These are phyloP conservation scores for Globisporangium acanthophoron DNA, from an alignment of 352 stramenopile genomes.

Conservation along the genomic window DNA sequence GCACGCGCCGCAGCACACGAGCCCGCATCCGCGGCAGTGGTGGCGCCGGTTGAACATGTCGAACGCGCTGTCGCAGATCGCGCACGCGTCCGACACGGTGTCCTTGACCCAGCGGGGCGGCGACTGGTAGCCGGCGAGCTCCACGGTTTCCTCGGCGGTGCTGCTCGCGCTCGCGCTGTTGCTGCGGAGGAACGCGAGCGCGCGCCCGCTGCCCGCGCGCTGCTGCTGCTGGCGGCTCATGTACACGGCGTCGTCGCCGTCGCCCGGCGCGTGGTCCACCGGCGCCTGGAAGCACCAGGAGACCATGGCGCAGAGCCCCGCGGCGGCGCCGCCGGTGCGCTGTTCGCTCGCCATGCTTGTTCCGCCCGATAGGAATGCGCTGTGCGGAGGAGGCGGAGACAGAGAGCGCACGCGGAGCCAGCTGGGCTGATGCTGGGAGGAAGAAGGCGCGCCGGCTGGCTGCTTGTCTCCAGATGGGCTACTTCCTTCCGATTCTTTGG, in stretches of 20 bases:
- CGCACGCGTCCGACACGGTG: constrained; percentile 41
- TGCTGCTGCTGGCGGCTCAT: constrained; percentile 25
- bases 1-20: constrained; percentile 55
- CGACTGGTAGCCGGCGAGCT: constrained; percentile 35
- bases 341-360: not conserved
- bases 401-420: not conserved
- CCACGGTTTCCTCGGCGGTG: constrained; percentile 6
- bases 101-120: constrained; percentile 61
- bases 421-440: too few relatives aligned
- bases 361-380: not conserved
- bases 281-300: constrained; percentile 57
- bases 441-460: too few relatives aligned
- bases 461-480: too few relatives aligned
- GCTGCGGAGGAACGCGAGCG: constrained; percentile 11
- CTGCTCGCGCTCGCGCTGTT: constrained; percentile 12
- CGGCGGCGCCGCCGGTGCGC: constrained; percentile 10
- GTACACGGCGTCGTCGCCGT: constrained; percentile 27
- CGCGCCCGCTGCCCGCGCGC: constrained; percentile 2
- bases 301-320: constrained; percentile 37
- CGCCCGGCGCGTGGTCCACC: constrained; percentile 13
- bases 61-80: constrained; percentile 41
- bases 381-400: not conserved
- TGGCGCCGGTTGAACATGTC: constrained; percentile 65
- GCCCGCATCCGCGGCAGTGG: constrained; percentile 54
- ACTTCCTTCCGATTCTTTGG: too few relatives aligned